Evolutionary conservation across 1,139 yeast species (phyloP), one percentile per base, ranked within the genome.

Genomic region (Trichomonascaceae sp.): DNA sequence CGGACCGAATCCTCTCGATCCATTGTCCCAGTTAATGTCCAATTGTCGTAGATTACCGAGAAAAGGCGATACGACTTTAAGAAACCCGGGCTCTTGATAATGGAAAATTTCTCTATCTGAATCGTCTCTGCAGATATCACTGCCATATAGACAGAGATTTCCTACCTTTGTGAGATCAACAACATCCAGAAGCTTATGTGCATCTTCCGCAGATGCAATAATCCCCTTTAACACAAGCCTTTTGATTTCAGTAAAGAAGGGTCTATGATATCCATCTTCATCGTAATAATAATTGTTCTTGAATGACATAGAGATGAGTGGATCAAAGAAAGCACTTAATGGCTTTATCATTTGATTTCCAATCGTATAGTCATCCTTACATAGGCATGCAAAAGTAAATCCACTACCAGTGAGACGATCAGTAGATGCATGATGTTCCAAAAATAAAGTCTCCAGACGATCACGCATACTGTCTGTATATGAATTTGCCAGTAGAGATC

Each of bases 331-430:
- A 3, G 61, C 53, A 4, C 46, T 39, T 7, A 48, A 3, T 2
- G 52, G 20, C 50, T 46, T 15, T 55, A 51, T 41, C 32, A 44
- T 41, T 51, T 59, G 3, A 47, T 50, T 41, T 38, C 50, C 43
- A 55, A 54, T 22, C 50, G 41, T 30, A 43, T 52, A 44, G 51
- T 50, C 43, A 15, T 50, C 45, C 39, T 50, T 17, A 55, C 58
- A 55, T 50, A 61, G 47, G 4, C 61, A 54, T 3, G 63, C 62
- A 56, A 61, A 61, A n/a, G 63, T 59, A 48, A 57, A 61, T n/a
- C 61, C 63, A 39, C 61, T 60, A 18, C 62, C 61, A 2, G 56
- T 60, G 43, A 55, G 56, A 19, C 58, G 63, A 44, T 46, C 49
- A 4, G 45, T 51, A 43, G 50, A 51, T 6, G 58, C 27, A 30